Evolutionary conservation across 139 green algal genomes (phyloP), one percentile per base, ranked within the genome.

Genomic region (Picochlorum sp.): DNA sequence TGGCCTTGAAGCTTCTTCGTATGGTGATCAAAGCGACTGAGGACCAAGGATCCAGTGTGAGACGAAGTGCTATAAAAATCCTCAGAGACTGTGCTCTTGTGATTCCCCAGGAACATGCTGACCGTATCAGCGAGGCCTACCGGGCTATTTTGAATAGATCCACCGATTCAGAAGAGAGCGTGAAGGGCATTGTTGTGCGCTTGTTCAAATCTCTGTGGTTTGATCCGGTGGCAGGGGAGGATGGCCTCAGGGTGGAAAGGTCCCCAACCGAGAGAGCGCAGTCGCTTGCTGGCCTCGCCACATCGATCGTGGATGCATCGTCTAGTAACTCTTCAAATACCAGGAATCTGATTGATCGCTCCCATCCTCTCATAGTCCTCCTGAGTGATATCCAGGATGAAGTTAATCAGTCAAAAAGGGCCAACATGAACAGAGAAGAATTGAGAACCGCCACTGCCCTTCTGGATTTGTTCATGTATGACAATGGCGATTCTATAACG

Each of bases 11-110:
- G 41, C 92, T 94, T 58, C 92, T 91, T 57, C 73, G 86, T 44
- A 69, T 79, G 0, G 57, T 96, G 11, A 65, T 63, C 2, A 47
- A 72, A 10, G 84, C 83, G 7, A 67, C 65, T 3, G 34, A 65
- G 20, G 89, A 96, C 69, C 24, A 68, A 5, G 86, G 83, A 44
- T 66, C 90, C 20, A 89, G 68, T 49, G 89, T 96, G 68, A 79
- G 86, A 57, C 92, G 92, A 82, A 66, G 75, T 2, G 89, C 86
- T 23, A 72, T 96, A 51, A 82, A 75, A 30, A 82, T 93, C 30
- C 71, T 96, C 60, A 88, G 82, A 81, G 90, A 96, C 51, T 75
- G 66, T 31, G 95, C 85, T 70, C 63, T 89, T 8, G 45, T 50
- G n/a, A 31, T 67, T 37, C 72, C 65, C 0, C 47, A 21, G 47